Conservation (phyloP, 352 stramenopile species). For the Pythium diclinum region DNA sequence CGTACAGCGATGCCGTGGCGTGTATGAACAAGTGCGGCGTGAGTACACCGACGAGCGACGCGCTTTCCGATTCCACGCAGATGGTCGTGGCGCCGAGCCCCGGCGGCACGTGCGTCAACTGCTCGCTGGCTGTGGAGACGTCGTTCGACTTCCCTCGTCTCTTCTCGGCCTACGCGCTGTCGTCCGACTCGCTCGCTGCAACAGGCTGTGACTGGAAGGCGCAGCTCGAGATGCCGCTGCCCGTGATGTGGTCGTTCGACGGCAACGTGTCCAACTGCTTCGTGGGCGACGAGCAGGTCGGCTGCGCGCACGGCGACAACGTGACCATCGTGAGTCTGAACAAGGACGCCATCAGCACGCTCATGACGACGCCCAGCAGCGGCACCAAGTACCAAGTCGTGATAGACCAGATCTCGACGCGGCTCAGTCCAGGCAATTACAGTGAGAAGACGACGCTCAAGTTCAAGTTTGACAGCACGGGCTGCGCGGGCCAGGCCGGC, state of each 20-base stretch:
- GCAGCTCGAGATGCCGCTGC: constrained; percentile 47
- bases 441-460: constrained; percentile 45
- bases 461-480: constrained; percentile 56
- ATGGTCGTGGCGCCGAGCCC: constrained; percentile 49
- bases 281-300: constrained; percentile 29
- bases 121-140: constrained; percentile 50
- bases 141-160: constrained; percentile 73
- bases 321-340: constrained; percentile 48
- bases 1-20: constrained; percentile 40
- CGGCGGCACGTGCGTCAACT: constrained; percentile 72
- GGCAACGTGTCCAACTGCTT: constrained; percentile 36
- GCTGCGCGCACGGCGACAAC: constrained; percentile 54
- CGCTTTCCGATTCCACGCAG: constrained; percentile 46
- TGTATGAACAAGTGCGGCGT: constrained; percentile 51
- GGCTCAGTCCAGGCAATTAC: constrained; percentile 53
- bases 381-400: constrained; percentile 41
- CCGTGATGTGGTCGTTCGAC: constrained; percentile 58
- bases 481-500: constrained; percentile 32
- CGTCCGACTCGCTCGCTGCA: constrained; percentile 33
- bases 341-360: constrained; percentile 27
- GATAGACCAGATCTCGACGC: constrained; percentile 62
- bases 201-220: constrained; percentile 46
- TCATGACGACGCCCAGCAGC: constrained; percentile 33
- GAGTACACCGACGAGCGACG: constrained; percentile 40
- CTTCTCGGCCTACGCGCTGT: constrained; percentile 61